Evolutionary conservation across 148 eudicot species (phyloP).

Genomic region (Chenopodium quinoa): DNA sequence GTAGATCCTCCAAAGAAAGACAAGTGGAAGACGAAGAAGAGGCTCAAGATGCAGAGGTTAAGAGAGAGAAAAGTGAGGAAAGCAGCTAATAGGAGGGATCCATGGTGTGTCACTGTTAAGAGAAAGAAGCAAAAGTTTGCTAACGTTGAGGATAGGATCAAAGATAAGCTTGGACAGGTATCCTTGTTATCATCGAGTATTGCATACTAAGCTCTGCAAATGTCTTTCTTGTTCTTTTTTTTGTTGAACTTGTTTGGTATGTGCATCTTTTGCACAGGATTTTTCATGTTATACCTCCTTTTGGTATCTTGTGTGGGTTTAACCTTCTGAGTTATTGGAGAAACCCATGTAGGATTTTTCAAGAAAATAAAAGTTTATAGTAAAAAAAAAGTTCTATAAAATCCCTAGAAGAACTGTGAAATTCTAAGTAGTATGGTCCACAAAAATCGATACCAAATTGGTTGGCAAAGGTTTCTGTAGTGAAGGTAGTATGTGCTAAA

Average conservation of each 20-base stretch:
- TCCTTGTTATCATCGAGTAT: neutral
- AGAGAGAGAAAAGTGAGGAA: constrained; percentile 73
- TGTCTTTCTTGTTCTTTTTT: neutral
- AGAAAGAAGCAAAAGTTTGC: constrained; percentile 68
- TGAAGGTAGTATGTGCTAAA: neutral
- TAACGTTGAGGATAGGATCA: constrained; percentile 70
- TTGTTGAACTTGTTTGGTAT: neutral
- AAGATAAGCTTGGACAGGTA: constrained; percentile 76
- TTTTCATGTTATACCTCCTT: neutral
- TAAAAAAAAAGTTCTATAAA: no score
- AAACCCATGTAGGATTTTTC: neutral
- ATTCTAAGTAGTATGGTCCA: neutral
- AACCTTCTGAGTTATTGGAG: neutral
- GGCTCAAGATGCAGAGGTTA: constrained; percentile 65
- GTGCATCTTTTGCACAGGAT: neutral
- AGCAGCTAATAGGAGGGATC: constrained; percentile 77
- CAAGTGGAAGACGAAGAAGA: constrained; percentile 83
- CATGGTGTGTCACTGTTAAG: constrained; percentile 61
- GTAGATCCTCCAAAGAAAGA: constrained; percentile 75
- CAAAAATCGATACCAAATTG: neutral
- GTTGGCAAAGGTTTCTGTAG: neutral
- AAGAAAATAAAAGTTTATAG: neutral
- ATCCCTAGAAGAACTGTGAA: neutral
- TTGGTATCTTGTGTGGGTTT: neutral
- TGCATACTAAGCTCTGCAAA: neutral